Conservation (phyloP, 768 basidiomycete species). For the Collybia nuda region DNA sequence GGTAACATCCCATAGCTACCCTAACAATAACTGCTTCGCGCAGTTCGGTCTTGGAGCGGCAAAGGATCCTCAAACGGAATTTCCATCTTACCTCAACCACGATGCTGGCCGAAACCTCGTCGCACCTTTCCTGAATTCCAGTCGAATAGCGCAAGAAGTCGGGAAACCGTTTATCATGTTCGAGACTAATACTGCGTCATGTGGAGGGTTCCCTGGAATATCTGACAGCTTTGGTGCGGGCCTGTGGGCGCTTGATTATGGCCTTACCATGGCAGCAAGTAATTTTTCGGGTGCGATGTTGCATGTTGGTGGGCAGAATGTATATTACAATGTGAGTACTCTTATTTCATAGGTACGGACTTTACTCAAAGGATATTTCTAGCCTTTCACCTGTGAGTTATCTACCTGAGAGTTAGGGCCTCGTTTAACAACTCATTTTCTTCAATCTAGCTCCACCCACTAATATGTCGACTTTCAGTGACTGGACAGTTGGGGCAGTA, state of each 20-base stretch:
- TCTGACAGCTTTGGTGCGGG: constrained; percentile 63
- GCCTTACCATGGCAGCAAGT: constrained; percentile 52
- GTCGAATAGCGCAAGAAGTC: constrained; percentile 38
- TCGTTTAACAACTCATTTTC: not conserved
- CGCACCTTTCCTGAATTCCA: constrained; percentile 49
- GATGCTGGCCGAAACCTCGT: constrained; percentile 49
- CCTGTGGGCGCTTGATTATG: constrained; percentile 65
- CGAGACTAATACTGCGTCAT: constrained; percentile 70
- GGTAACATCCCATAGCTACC: constrained; percentile 44
- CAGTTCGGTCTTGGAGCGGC: constrained; percentile 42
- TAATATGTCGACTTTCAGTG: constrained; percentile 53
- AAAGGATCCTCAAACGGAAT: constrained; percentile 43
- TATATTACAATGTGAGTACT: constrained; percentile 60
- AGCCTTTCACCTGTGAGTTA: constrained; percentile 54
- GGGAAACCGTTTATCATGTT: constrained; percentile 59
- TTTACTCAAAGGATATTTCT: constrained; percentile 41
- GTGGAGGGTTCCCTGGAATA: constrained; percentile 66
- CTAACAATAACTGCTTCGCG: constrained; percentile 60
- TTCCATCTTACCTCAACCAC: constrained; percentile 67
- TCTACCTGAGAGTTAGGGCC: not conserved
- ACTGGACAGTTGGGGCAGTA: constrained; percentile 74
- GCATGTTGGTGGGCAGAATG: constrained; percentile 64
- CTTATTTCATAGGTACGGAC: constrained; percentile 10
- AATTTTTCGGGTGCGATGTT: constrained; percentile 52
- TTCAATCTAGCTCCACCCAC: constrained; percentile 14